phyloP scores from a whole-genome alignment of 306 rosid species.

The Pachyrhizus erosus region DNA sequence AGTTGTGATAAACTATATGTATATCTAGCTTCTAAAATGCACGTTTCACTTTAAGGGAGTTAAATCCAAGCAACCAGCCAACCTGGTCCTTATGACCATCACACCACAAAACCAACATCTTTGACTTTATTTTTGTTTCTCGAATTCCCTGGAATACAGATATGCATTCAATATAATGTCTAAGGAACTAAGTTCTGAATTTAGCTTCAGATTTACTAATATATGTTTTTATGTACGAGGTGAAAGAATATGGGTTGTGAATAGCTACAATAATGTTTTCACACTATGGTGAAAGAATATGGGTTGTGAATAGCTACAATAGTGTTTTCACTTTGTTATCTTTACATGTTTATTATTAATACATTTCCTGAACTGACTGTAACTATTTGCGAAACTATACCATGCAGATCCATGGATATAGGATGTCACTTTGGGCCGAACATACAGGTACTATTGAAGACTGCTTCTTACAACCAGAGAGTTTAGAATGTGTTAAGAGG shows the following conservation, averaged over 20 bases:
- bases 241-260: background rate
- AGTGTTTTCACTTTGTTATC: background rate
- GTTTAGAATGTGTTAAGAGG: slow-evolving; percentile 85
- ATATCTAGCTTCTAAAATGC: background rate
- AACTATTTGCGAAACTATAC: slow-evolving; percentile 31
- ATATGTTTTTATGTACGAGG: background rate
- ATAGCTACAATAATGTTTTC: slow-evolving; percentile 1
- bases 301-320: background rate
- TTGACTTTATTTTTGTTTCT: slow-evolving; percentile 14
- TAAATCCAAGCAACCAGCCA: background rate
- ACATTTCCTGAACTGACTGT: slow-evolving; percentile 12
- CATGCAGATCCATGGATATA: slow-evolving; percentile 80
- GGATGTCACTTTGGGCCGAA: slow-evolving; percentile 99
- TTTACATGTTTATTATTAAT: background rate
- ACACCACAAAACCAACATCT: background rate
- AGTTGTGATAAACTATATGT: background rate
- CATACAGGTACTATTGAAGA: slow-evolving; percentile 75
- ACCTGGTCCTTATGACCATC: background rate
- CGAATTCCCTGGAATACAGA: background rate
- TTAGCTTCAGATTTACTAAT: background rate
- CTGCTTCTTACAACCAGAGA: slow-evolving; percentile 78
- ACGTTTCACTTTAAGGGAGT: background rate
- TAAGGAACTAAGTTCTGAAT: background rate
- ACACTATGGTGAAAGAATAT: background rate
- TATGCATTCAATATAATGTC: background rate